Percentiles rank a stretch among this genome's conserved stretches.
These are phyloP conservation scores for Termitomyces heimii DNA, from an alignment of 768 basidiomycete species.

Conservation along the genomic window DNA sequence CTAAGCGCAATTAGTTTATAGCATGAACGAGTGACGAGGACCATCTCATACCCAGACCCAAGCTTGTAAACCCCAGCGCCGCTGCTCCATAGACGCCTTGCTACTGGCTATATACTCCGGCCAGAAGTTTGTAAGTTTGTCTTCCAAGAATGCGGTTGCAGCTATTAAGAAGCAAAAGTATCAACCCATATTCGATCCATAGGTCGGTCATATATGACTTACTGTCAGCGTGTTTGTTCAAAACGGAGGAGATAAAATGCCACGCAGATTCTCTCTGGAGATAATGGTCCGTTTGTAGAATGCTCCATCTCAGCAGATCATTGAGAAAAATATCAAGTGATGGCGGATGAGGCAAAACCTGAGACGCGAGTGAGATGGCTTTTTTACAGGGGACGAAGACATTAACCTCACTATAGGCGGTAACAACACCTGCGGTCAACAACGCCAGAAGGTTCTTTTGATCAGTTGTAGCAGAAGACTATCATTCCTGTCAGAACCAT, in stretches of 20 bases:
- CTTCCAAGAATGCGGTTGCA: slow-evolving; percentile 36
- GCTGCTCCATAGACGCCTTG: slow-evolving; percentile 24
- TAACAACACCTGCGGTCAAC: slow-evolving; percentile 59
- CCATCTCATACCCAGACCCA: slow-evolving; percentile 63
- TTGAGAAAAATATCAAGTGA: slow-evolving; percentile 47
- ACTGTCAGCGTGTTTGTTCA: slow-evolving; percentile 80
- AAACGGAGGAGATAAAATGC: slow-evolving; percentile 55
- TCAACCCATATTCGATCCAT: background rate
- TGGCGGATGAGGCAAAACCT: slow-evolving; percentile 50
- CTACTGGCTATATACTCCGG: slow-evolving; percentile 33
- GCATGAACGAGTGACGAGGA: background rate
- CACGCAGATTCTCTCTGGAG: slow-evolving; percentile 51
- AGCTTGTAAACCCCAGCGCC: slow-evolving; percentile 45
- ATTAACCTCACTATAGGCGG: slow-evolving; percentile 62
- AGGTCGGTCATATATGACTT: slow-evolving; percentile 11
- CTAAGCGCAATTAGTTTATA: slow-evolving; percentile 30
- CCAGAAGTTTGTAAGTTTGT: slow-evolving; percentile 46
- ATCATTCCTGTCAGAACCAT: slow-evolving; percentile 1
- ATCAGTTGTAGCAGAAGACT: slow-evolving; percentile 35
- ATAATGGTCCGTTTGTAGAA: slow-evolving; percentile 38
- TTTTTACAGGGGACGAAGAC: background rate
- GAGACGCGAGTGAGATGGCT: background rate
- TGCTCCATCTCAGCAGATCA: slow-evolving; percentile 53
- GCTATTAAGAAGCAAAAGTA: slow-evolving; percentile 26
- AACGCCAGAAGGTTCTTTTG: slow-evolving; percentile 65